Evolutionary conservation across 176 grass and related monocot genomes (phyloP), one percentile per base, ranked within the genome.

Genomic region (Aegilops umbellulata): DNA sequence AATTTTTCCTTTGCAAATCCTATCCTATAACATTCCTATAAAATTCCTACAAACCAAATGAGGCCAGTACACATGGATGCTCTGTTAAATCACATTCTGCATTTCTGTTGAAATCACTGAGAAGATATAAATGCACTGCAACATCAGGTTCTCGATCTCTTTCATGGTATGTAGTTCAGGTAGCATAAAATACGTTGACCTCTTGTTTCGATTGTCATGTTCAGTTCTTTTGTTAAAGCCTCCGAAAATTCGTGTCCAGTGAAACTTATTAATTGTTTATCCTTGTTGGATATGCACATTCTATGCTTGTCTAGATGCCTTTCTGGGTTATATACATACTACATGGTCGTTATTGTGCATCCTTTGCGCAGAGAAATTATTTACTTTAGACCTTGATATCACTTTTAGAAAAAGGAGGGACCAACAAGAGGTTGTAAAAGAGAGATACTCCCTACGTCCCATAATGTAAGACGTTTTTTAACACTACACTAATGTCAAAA

Each of bases 91-190:
- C 39, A 65, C 25, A 14, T 79, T 80, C 60, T 80, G 16, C 19
- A 53, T 67, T 42, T 24, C 16, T 19, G 49, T 53, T 6, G 23
- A 84, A 84, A 53, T 71, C 4, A 60, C 55, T 17, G 5, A 42
- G 30, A 19, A 68, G 31, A 31, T 60, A 68, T 19, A 84, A 53
- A 79, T 79, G 49, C 53, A 42, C 20, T 80, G 30, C 51, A 38
- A 58, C 60, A 84, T 71, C 32, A 78, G 42, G 72, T 32, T 75
- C 10, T 76, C 20, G 71, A 60, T 60, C 58, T 24, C 13, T 77
- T 19, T 60, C 16, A 31, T 61, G 12, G 16, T 16, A 60, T 84
- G 81, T 76, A 85, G 39, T 53, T 84, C 32, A 32, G 7, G 7
- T 49, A 32, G 41, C 25, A 75, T 26, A 49, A 13, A 47, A 46